phyloP scores from a whole-genome alignment of 768 basidiomycete genomes.

The Pholiota conissans region DNA sequence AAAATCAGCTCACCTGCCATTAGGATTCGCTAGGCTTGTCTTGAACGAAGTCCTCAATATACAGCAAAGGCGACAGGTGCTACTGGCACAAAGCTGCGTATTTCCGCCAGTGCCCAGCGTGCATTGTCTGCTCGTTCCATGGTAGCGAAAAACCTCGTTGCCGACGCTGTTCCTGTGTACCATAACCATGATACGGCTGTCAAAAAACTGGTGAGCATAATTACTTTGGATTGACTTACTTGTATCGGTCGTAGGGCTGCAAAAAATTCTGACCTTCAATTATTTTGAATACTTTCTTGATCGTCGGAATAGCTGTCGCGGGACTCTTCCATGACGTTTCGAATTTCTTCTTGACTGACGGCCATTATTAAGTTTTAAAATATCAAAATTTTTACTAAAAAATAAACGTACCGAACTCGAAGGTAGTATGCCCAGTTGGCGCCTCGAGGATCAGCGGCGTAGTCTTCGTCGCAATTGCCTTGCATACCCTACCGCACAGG shows the following conservation, averaged over 20 bases:
- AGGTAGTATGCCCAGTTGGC: slow-evolving; percentile 23
- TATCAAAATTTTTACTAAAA: background rate
- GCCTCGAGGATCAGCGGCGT: slow-evolving; percentile 26
- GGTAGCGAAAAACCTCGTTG: slow-evolving; percentile 32
- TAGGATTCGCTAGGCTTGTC: slow-evolving; percentile 26
- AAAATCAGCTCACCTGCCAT: slow-evolving; percentile 25
- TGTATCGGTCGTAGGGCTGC: slow-evolving; percentile 25
- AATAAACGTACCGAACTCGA: slow-evolving; percentile 15
- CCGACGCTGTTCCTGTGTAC: slow-evolving; percentile 19
- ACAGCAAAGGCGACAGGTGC: slow-evolving; percentile 24
- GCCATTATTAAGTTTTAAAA: background rate
- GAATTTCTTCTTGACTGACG: slow-evolving; percentile 28
- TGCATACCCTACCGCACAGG: slow-evolving; percentile 27
- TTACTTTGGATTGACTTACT: slow-evolving; percentile 13
- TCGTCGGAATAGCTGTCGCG: slow-evolving; percentile 12
- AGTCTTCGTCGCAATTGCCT: slow-evolving; percentile 18
- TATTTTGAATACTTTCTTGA: slow-evolving; percentile 31
- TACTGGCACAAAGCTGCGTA: slow-evolving; percentile 22
- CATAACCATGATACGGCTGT: background rate
- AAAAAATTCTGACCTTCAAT: slow-evolving; percentile 25
- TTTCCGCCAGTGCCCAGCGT: slow-evolving; percentile 23
- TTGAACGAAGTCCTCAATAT: slow-evolving; percentile 34
- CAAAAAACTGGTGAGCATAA: background rate
- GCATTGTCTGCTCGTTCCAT: slow-evolving; percentile 29
- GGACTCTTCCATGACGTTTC: slow-evolving; percentile 24